A percentile compares a stretch with the other conserved stretches of the same genome.
These are phyloP conservation scores for Leishmania amazonensis DNA, from an alignment of 208 protist species.

Conservation along the genomic window DNA sequence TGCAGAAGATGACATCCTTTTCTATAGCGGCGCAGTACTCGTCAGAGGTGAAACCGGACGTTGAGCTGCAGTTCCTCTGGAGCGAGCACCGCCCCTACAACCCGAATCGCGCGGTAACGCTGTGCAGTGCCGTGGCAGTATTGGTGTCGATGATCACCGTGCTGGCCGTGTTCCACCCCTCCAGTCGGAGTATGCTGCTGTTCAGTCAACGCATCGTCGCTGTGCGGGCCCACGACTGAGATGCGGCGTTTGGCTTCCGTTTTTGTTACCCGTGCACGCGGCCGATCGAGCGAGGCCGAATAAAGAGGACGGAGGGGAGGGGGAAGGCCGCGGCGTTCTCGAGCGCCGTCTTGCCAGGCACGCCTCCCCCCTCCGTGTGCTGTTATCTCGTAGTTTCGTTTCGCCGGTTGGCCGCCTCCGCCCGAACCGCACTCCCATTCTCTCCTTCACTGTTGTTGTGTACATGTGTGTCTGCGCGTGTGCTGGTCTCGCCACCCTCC, in stretches of 20 bases:
- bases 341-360: background rate
- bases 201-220: conserved; percentile 50
- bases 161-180: conserved; percentile 40
- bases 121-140: conserved; percentile 46
- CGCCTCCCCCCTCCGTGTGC: background rate
- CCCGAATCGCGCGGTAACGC: conserved; percentile 47
- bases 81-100: conserved; percentile 71
- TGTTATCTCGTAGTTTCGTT: background rate
- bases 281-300: background rate
- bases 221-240: conserved; percentile 42
- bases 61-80: conserved; percentile 66
- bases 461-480: background rate
- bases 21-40: conserved; percentile 41
- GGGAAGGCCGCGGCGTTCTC: background rate
- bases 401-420: background rate
- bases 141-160: conserved; percentile 40
- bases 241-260: background rate
- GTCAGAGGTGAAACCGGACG: conserved; percentile 5
- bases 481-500: background rate
- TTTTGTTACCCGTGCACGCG: background rate
- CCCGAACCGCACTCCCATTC: background rate
- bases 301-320: background rate
- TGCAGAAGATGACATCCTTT: conserved; percentile 67
- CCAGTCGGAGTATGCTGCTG: conserved; percentile 34
- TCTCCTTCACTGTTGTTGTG: background rate